Percentiles rank a stretch among this genome's conserved stretches.
phyloP scores from a whole-genome alignment of 106 monocot genomes.

The Alisma plantagoaquatica region DNA sequence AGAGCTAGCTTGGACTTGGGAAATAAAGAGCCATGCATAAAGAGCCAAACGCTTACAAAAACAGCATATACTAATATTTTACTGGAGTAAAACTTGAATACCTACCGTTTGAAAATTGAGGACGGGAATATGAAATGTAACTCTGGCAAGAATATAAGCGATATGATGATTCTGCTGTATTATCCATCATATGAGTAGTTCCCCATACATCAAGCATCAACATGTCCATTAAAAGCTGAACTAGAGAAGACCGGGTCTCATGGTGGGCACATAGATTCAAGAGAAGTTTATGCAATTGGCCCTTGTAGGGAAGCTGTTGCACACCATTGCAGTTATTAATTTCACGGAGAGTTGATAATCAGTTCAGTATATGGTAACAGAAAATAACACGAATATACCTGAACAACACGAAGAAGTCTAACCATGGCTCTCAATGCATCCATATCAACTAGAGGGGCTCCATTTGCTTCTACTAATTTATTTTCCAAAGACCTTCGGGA shows the following conservation, averaged over 20 bases:
- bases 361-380: too few species aligned
- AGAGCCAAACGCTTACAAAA: too few species aligned
- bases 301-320: conserved; percentile 89
- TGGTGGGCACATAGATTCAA: conserved; percentile 83
- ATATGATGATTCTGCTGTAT: conserved; percentile 53
- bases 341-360: too few species aligned
- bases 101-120: conserved; percentile 89
- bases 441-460: conserved; percentile 67
- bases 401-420: conserved; percentile 87
- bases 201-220: conserved; percentile 84
- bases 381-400: conserved; percentile 73
- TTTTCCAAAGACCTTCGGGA: conserved; percentile 35
- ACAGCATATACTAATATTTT: background rate
- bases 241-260: conserved; percentile 63
- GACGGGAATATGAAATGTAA: conserved; percentile 80
- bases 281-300: conserved; percentile 86
- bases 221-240: conserved; percentile 83
- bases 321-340: too few species aligned
- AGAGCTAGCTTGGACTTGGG: too few species aligned
- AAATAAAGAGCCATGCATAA: too few species aligned
- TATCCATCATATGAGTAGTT: conserved; percentile 12
- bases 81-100: background rate
- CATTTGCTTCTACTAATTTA: conserved; percentile 80
- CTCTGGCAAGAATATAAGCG: conserved; percentile 86
- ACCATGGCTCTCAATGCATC: conserved; percentile 80